Percentiles rank a stretch among this genome's conserved stretches.
These are phyloP conservation scores for Dimocarpus longan DNA, from an alignment of 345 rosid genomes.

Conservation along the genomic window DNA sequence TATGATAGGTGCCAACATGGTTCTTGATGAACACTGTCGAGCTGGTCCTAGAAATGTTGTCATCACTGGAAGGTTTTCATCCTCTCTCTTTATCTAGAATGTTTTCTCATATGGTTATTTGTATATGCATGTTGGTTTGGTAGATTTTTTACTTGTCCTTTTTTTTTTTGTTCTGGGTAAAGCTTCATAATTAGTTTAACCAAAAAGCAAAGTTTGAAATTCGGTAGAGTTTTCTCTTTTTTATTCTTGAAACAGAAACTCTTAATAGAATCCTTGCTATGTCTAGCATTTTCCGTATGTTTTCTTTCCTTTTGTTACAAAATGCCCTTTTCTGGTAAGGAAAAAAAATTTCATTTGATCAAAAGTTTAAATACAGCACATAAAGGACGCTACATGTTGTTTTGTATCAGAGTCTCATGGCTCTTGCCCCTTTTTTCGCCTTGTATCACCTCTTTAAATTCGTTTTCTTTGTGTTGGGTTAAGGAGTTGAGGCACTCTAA, in stretches of 20 bases:
- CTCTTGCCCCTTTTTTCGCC: not conserved
- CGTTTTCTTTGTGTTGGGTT: not conserved
- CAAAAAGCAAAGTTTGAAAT: not conserved
- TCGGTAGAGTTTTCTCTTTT: not conserved
- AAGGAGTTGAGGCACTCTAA: not conserved
- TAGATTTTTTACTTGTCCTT: not conserved
- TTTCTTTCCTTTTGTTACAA: no score
- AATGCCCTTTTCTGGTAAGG: not conserved
- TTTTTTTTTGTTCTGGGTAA: not conserved
- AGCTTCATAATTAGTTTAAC: conserved; percentile 6
- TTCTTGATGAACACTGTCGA: conserved; percentile 88
- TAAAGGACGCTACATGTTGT: not conserved
- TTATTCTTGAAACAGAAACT: no score
- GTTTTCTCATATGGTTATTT: not conserved
- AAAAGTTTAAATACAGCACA: not conserved
- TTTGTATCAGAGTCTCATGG: not conserved
- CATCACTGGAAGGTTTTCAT: conserved; percentile 82
- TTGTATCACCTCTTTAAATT: not conserved
- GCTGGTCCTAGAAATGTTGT: conserved; percentile 96
- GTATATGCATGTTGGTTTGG: no score
- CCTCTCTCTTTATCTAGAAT: not conserved
- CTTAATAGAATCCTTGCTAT: not conserved
- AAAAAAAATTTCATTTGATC: not conserved
- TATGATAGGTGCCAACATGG: conserved; percentile 91
- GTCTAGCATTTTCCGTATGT: not conserved